Conservation (phyloP, 1,284 basidiomycete genomes). For the Ceratobasidium sp. region DNA sequence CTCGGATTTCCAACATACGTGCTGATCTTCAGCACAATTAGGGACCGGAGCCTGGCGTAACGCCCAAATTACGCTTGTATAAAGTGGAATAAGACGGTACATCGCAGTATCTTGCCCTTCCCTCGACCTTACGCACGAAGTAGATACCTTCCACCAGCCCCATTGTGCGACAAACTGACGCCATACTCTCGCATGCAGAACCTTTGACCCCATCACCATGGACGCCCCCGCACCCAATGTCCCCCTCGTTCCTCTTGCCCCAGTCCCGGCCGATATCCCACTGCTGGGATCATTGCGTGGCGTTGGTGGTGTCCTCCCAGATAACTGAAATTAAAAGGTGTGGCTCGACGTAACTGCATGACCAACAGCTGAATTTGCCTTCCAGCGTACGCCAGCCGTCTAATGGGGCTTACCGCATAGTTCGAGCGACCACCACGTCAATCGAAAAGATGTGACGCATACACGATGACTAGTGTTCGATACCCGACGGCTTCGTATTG, state of each 20-base stretch:
- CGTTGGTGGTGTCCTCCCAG: background rate
- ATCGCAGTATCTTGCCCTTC: too few species aligned
- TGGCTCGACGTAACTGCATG: background rate
- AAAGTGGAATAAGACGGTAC: too few species aligned
- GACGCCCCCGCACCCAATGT: background rate
- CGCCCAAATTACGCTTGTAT: too few species aligned
- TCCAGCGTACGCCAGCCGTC: background rate
- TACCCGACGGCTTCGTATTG: too few species aligned
- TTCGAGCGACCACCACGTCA: background rate
- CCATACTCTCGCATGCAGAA: too few species aligned
- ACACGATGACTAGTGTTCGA: too few species aligned
- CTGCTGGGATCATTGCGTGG: slow-evolving; percentile 6
- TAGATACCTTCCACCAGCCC: too few species aligned
- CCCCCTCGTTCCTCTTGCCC: background rate
- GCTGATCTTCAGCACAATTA: too few species aligned
- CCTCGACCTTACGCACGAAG: too few species aligned
- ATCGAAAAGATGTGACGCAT: background rate
- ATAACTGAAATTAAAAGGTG: background rate
- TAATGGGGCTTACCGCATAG: background rate
- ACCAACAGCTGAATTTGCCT: background rate
- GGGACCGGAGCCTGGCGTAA: too few species aligned
- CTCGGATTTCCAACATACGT: too few species aligned
- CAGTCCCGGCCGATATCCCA: background rate
- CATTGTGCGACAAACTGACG: too few species aligned
- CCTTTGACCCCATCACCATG: background rate